Conservation (phyloP, 208 protist genomes). For the Polymyxa betae region DNA sequence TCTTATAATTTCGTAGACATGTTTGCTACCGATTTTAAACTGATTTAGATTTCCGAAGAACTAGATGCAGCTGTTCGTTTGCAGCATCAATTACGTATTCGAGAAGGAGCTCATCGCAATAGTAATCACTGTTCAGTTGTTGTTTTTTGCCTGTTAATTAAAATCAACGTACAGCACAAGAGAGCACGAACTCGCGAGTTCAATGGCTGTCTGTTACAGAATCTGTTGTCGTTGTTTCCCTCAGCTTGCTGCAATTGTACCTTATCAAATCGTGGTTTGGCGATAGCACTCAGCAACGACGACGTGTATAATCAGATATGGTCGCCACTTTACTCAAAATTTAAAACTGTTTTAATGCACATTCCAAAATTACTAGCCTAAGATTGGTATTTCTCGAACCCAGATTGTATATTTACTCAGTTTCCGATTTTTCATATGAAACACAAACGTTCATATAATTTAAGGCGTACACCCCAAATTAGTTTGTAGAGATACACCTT, state of each 20-base stretch:
- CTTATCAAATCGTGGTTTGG: slow-evolving; percentile 31
- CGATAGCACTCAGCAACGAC: background rate
- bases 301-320: too few species aligned
- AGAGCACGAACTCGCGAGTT: slow-evolving; percentile 31
- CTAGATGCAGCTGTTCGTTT: background rate
- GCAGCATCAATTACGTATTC: background rate
- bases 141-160: background rate
- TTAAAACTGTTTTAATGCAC: too few species aligned
- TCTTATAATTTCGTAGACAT: background rate
- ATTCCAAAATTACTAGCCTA: too few species aligned
- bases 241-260: slow-evolving; percentile 17
- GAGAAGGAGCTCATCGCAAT: slow-evolving; percentile 8
- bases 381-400: too few species aligned
- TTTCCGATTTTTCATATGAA: too few species aligned
- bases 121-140: background rate
- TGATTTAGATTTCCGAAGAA: slow-evolving; percentile 18
- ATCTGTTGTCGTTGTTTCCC: background rate
- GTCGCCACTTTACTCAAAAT: too few species aligned
- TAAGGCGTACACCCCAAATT: too few species aligned
- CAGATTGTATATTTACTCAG: too few species aligned
- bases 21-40: background rate
- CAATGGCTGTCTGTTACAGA: background rate
- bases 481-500: too few species aligned
- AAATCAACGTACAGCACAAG: background rate
- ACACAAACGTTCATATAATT: too few species aligned